phyloP scores from a whole-genome alignment of 148 eudicot species.

The Vaccinium vitisidaea region DNA sequence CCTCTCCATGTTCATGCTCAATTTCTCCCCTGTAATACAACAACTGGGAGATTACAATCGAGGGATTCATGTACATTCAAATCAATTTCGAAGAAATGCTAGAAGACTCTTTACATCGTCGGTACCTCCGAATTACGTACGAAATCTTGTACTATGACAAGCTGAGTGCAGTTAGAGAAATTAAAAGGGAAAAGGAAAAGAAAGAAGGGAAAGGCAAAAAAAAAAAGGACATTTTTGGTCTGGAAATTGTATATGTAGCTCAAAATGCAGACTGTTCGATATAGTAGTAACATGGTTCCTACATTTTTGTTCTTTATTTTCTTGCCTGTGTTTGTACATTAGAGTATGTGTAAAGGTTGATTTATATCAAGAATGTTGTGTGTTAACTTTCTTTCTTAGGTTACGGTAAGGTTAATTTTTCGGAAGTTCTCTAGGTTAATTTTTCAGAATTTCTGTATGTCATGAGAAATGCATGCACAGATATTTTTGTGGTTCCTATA shows the following conservation, averaged over 20 bases:
- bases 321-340: neutral
- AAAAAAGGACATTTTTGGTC: neutral
- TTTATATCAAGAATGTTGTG: neutral
- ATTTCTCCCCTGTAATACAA: conserved; percentile 9
- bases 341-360: neutral
- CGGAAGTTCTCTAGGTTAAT: neutral
- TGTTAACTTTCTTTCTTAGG: neutral
- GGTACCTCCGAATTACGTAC: neutral
- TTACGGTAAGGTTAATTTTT: neutral
- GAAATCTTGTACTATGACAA: conserved; percentile 12
- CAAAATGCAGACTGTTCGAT: neutral
- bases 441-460: neutral
- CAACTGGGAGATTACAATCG: neutral
- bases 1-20: neutral
- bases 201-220: neutral
- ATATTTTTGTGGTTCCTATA: neutral
- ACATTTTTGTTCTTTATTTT: neutral
- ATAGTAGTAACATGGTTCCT: neutral
- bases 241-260: neutral
- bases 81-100: neutral
- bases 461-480: neutral
- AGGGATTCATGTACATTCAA: neutral
- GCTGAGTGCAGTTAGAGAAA: neutral
- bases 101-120: neutral
- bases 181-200: neutral